Conservation (phyloP, 352 stramenopile genomes). For the Phytophthora cactorum region DNA sequence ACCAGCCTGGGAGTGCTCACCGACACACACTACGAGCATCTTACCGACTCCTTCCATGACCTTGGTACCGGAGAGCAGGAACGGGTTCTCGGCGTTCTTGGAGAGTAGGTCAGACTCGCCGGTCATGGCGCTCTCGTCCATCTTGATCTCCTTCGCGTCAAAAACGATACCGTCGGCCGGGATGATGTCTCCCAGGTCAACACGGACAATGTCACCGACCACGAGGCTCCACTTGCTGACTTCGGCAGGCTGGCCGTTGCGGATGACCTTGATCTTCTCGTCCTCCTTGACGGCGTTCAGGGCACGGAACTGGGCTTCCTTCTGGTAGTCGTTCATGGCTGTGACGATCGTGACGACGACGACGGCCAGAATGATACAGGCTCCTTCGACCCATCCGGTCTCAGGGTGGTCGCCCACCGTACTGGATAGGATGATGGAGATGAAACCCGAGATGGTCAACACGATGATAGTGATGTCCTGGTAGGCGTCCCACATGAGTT, state of each 20-base stretch:
- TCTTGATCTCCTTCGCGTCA: slow-evolving; percentile 83
- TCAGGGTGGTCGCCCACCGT: slow-evolving; percentile 59
- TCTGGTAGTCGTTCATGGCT: slow-evolving; percentile 91
- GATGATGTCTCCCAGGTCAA: slow-evolving; percentile 89
- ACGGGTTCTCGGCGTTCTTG: slow-evolving; percentile 82
- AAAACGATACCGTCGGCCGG: slow-evolving; percentile 90
- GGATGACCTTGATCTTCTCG: slow-evolving; percentile 81
- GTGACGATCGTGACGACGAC: slow-evolving; percentile 89
- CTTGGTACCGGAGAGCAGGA: slow-evolving; percentile 92
- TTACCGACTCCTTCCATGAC: slow-evolving; percentile 90
- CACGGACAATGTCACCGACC: slow-evolving; percentile 90
- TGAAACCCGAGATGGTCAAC: slow-evolving; percentile 80
- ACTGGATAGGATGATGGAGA: slow-evolving; percentile 79
- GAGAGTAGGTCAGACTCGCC: slow-evolving; percentile 88
- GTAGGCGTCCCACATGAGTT: slow-evolving; percentile 91
- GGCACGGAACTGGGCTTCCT: slow-evolving; percentile 89
- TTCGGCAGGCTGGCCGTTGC: slow-evolving; percentile 61
- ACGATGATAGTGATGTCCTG: slow-evolving; percentile 93
- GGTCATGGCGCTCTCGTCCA: slow-evolving; percentile 91
- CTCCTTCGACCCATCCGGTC: slow-evolving; percentile 88
- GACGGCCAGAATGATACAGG: slow-evolving; percentile 90
- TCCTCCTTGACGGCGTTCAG: slow-evolving; percentile 84
- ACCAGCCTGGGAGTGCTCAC: slow-evolving; percentile 90
- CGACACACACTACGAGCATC: slow-evolving; percentile 93
- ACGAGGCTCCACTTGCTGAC: slow-evolving; percentile 83